Evolutionary conservation across 169 alveolate genomes (phyloP).

Genomic region (Plasmodium falciparum): DNA sequence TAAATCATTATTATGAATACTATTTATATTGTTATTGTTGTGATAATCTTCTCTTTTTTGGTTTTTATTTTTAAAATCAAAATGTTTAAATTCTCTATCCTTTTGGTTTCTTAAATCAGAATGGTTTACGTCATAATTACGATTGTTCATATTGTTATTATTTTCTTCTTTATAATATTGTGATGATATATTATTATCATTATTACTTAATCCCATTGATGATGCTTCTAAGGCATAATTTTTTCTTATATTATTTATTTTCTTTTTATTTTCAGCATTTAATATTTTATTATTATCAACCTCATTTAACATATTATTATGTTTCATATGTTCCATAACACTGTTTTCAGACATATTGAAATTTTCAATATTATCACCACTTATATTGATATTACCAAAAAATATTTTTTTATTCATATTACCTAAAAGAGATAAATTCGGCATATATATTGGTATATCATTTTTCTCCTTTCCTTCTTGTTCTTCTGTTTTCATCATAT

Average conservation of each 20-base stretch:
- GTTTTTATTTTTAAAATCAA: constrained; percentile 41
- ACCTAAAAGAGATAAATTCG: constrained; percentile 38
- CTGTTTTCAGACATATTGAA: constrained; percentile 19
- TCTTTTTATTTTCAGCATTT: constrained; percentile 25
- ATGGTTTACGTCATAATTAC: constrained; percentile 20
- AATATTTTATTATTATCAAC: constrained; percentile 22
- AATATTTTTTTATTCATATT: constrained; percentile 58
- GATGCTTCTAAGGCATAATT: constrained; percentile 43
- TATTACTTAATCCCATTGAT: neutral
- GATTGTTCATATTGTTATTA: neutral
- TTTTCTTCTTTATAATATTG: no score
- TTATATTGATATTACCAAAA: constrained; percentile 69
- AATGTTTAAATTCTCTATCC: constrained; percentile 58
- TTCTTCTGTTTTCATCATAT: neutral
- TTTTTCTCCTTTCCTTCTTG: constrained; percentile 25
- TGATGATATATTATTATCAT: neutral
- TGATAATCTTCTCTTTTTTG: constrained; percentile 47
- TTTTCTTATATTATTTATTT: constrained; percentile 29
- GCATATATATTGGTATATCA: constrained; percentile 63
- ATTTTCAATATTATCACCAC: constrained; percentile 66
- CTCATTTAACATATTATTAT: constrained; percentile 14
- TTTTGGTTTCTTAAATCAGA: constrained; percentile 44
- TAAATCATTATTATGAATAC: neutral
- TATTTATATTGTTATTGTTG: neutral
- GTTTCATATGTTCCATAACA: constrained; percentile 10